Evolutionary conservation across 2,329 filamentous ascomycete genomes (phyloP).

Genomic region (Cryphonectria parasitica): DNA sequence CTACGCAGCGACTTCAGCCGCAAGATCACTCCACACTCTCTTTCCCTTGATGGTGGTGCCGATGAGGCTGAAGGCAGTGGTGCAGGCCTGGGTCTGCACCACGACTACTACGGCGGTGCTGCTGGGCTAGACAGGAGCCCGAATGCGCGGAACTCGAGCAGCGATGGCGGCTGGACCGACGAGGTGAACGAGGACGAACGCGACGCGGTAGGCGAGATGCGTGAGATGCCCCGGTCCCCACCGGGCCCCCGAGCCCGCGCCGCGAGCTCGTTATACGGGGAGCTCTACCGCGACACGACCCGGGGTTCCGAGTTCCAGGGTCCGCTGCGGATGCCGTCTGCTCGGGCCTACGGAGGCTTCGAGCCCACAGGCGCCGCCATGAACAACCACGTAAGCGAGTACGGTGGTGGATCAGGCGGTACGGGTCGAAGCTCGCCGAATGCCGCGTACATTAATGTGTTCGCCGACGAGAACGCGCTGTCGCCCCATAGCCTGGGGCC

Average conservation of each 20-base stretch:
- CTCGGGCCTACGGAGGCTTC: slow-evolving; percentile 26
- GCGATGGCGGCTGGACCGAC: slow-evolving; percentile 9
- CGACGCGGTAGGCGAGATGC: slow-evolving; percentile 31
- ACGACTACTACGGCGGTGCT: slow-evolving; percentile 7
- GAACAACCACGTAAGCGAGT: slow-evolving; percentile 25
- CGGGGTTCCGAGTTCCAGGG: slow-evolving; percentile 23
- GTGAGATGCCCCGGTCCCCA: slow-evolving; percentile 21
- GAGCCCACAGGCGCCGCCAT: slow-evolving; percentile 24
- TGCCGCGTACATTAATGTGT: slow-evolving; percentile 57
- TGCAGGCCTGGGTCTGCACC: slow-evolving; percentile 10
- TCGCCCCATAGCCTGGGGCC: slow-evolving; percentile 29
- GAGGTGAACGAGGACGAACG: slow-evolving; percentile 22
- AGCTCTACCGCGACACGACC: slow-evolving; percentile 21
- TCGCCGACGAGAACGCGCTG: slow-evolving; percentile 52
- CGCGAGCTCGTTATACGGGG: slow-evolving; percentile 29
- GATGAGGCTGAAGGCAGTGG: slow-evolving; percentile 16
- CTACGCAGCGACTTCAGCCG: slow-evolving; percentile 59
- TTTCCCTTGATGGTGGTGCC: slow-evolving; percentile 22
- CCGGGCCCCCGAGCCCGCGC: slow-evolving; percentile 29
- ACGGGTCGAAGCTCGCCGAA: slow-evolving; percentile 43
- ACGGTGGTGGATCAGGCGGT: slow-evolving; percentile 35
- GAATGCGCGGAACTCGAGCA: background rate
- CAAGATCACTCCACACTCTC: slow-evolving; percentile 35
- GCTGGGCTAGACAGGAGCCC: slow-evolving; percentile 20
- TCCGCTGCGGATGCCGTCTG: slow-evolving; percentile 28